phyloP scores from a whole-genome alignment of 345 rosid genomes.

The Pistacia atlantica region DNA sequence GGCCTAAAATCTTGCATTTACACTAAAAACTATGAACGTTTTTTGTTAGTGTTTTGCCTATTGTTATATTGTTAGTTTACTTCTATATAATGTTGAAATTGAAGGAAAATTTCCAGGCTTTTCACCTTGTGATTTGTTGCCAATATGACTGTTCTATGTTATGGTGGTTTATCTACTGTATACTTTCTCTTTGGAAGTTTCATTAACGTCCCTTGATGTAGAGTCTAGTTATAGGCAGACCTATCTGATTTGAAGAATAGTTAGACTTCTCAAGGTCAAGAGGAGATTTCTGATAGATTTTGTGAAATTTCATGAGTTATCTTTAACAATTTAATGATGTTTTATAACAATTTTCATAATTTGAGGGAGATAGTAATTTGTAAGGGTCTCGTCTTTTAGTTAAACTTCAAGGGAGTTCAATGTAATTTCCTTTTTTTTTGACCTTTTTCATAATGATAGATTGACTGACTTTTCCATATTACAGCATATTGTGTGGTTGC shows the following conservation, averaged over 20 bases:
- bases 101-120: not conserved
- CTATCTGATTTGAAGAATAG: not conserved
- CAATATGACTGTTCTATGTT: not conserved
- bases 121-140: not conserved
- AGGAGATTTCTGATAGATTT: too few relatives aligned
- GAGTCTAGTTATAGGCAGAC: not conserved
- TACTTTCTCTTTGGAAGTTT: not conserved
- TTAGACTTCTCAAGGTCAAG: not conserved
- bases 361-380: not conserved
- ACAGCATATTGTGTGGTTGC: slow-evolving; percentile 75
- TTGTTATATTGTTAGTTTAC: not conserved
- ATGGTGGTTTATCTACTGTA: not conserved
- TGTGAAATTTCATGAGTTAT: not conserved
- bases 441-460: not conserved
- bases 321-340: not conserved
- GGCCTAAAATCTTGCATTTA: too few relatives aligned
- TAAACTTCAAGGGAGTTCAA: not conserved
- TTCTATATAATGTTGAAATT: not conserved
- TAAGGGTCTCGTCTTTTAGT: not conserved
- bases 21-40: not conserved
- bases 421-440: too few relatives aligned
- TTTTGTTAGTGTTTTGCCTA: too few relatives aligned
- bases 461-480: slow-evolving; percentile 24
- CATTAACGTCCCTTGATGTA: not conserved
- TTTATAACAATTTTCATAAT: too few relatives aligned